Evolutionary conservation across 2,329 filamentous ascomycete genomes (phyloP).

Genomic region (Ophiognomonia clavigignenti-juglandacearum): DNA sequence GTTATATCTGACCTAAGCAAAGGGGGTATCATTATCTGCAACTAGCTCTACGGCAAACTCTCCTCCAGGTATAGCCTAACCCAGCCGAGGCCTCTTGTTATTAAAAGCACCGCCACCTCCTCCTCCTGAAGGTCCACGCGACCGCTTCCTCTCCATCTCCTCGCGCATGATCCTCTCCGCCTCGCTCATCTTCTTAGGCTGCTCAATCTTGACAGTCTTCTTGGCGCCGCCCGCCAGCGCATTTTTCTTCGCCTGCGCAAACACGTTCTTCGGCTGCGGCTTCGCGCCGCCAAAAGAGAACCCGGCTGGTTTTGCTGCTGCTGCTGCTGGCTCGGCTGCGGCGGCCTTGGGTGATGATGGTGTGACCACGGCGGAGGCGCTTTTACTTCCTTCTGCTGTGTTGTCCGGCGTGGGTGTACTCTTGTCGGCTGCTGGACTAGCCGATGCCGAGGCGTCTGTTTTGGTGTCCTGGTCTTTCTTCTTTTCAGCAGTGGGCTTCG

Average conservation of each 20-base stretch:
- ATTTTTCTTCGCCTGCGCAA: slow-evolving; percentile 64
- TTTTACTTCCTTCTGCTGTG: slow-evolving; percentile 21
- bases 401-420: slow-evolving; percentile 14
- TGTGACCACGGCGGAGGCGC: slow-evolving; percentile 16
- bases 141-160: slow-evolving; percentile 67
- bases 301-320: slow-evolving; percentile 42
- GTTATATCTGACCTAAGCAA: neutral
- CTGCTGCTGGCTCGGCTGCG: slow-evolving; percentile 16
- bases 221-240: slow-evolving; percentile 56
- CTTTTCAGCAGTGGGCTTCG: slow-evolving; percentile 27
- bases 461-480: slow-evolving; percentile 18
- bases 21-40: slow-evolving; percentile 12
- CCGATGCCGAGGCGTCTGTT: slow-evolving; percentile 9
- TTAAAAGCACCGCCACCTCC: slow-evolving; percentile 39
- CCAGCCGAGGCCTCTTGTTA: slow-evolving; percentile 41
- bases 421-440: neutral
- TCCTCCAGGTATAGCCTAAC: neutral
- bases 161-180: slow-evolving; percentile 86
- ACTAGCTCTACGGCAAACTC: neutral
- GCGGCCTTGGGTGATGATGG: slow-evolving; percentile 13
- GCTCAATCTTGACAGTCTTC: slow-evolving; percentile 53
- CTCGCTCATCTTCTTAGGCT: slow-evolving; percentile 81
- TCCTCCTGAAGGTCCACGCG: slow-evolving; percentile 42
- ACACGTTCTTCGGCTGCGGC: slow-evolving; percentile 70
- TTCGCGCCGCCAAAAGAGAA: slow-evolving; percentile 63